Base-by-base conservation (phyloP, 2,329 filamentous ascomycete genomes). In the Ustulina deusta region DNA sequence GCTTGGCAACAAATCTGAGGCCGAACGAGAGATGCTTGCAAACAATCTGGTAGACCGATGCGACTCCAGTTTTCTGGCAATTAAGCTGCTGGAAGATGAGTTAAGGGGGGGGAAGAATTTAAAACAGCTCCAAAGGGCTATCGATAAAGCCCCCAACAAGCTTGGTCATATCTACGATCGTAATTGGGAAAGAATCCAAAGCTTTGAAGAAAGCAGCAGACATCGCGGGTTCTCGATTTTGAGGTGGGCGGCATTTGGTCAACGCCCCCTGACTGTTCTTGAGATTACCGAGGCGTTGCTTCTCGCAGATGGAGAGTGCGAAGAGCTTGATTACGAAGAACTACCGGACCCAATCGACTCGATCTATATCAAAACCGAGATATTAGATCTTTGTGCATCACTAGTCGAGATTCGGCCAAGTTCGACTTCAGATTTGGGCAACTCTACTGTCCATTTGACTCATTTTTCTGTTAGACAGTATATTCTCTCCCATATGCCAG, bases 41-140 rank as follows among this genome's bases (percentile, higher is more conserved):
- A 11, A 71, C 4, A 63, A 48, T n/a, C 73, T 81, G 62, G 63
- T 77, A 0, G 56, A 74, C 2, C 66, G 73, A 1, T 79, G 74
- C 29, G 67, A 77, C 1, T 80, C 78, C 0, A 79, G 80, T 44
- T 81, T 81, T 38, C 49, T 81, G 0, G 80, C 73, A 71, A 67
- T 81, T 0, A 77, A 74, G 15, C 36, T 81, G 65, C 73, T 79
- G 11, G 74, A 75, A 7, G 36, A 71, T 0, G 66, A 72, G 3
- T 51, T 81, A 0, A 63, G 69, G 0, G 70, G 59, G 6, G 68
- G 75, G 0, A 77, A 75, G 66, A 78, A 72, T 22, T 69, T 71
- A 40, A 76, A 74, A 15, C 73, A 78, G 29, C 69, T 81, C 0
- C 61, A 77, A n/a, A 52, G 69, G 5, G 65, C 69, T 0, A 74